phyloP scores from a whole-genome alignment of 805 yeast genomes.

The Candida pini region DNA sequence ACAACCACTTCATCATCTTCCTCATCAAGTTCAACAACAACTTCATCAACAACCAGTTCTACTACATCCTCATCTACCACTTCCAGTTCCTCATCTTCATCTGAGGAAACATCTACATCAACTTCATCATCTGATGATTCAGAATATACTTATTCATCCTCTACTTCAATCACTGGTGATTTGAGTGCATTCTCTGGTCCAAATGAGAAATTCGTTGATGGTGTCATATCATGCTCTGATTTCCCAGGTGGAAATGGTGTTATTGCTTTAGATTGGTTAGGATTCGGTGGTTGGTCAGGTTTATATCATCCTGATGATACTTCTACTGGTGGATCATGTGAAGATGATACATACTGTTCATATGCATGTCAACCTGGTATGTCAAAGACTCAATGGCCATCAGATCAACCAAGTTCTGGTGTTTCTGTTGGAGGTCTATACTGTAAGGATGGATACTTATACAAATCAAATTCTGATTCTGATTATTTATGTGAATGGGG shows the following conservation, averaged over 20 bases:
- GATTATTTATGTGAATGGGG: constrained; percentile 88
- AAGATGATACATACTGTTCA: constrained; percentile 91
- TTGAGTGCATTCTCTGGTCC: background rate
- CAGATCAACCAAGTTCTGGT: constrained; percentile 80
- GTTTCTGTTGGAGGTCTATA: constrained; percentile 89
- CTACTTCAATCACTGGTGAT: constrained; percentile 7
- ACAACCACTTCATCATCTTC: constrained; percentile 14
- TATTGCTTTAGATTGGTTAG: constrained; percentile 51
- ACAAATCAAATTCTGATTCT: constrained; percentile 67
- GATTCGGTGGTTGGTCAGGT: constrained; percentile 44
- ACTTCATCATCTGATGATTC: constrained; percentile 34
- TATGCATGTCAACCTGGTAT: constrained; percentile 98
- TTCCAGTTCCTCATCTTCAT: constrained; percentile 25
- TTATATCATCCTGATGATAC: constrained; percentile 49
- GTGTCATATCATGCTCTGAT: constrained; percentile 58
- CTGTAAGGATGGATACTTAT: constrained; percentile 79
- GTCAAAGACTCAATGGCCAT: constrained; percentile 99
- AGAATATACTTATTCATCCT: constrained; percentile 49
- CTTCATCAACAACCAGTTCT: constrained; percentile 25
- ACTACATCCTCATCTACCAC: constrained; percentile 21
- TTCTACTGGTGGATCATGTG: constrained; percentile 52
- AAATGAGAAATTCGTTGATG: constrained; percentile 55
- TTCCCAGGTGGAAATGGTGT: constrained; percentile 79
- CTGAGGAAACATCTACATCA: constrained; percentile 12
- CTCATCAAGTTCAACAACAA: constrained; percentile 20